Evolutionary conservation across 352 stramenopile species (phyloP).

Genomic region (Pythium phragmitis): DNA sequence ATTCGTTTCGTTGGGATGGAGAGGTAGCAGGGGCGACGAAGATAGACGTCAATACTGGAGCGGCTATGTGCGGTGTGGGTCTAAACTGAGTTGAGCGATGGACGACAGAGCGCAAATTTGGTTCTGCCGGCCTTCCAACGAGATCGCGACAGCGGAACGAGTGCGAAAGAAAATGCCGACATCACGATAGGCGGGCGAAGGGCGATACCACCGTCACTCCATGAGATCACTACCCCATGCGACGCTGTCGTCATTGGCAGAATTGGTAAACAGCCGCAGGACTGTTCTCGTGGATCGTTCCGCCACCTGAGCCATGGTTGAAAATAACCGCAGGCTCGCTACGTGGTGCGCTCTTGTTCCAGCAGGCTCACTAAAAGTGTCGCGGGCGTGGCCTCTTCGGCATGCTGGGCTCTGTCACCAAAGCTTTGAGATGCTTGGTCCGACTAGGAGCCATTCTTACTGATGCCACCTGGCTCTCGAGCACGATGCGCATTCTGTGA

Average conservation of each 20-base stretch:
- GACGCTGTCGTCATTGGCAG: conserved; percentile 7
- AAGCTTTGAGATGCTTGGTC: no score
- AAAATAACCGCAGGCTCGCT: conserved; percentile 12
- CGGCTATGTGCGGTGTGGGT: background rate
- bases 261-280: conserved; percentile 15
- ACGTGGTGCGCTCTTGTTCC: background rate
- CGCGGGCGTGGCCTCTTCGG: no score
- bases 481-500: background rate
- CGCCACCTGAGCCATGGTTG: conserved; percentile 3
- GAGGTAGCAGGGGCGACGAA: conserved; percentile 1
- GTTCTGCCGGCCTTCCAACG: conserved; percentile 2
- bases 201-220: background rate
- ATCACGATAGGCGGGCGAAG: background rate
- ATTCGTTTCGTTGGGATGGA: conserved; percentile 17
- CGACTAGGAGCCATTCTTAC: background rate
- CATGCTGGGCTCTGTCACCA: no score
- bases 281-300: conserved; percentile 17
- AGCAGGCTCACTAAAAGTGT: conserved; percentile 10
- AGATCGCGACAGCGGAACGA: conserved; percentile 1
- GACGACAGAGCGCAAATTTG: background rate
- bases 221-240: background rate
- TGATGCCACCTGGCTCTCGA: conserved; percentile 15
- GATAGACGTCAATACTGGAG: conserved; percentile 6
- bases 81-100: conserved; percentile 11
- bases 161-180: conserved; percentile 8